Conservation (phyloP, 139 green algal genomes). For the Tetradesmus obliquus region DNA sequence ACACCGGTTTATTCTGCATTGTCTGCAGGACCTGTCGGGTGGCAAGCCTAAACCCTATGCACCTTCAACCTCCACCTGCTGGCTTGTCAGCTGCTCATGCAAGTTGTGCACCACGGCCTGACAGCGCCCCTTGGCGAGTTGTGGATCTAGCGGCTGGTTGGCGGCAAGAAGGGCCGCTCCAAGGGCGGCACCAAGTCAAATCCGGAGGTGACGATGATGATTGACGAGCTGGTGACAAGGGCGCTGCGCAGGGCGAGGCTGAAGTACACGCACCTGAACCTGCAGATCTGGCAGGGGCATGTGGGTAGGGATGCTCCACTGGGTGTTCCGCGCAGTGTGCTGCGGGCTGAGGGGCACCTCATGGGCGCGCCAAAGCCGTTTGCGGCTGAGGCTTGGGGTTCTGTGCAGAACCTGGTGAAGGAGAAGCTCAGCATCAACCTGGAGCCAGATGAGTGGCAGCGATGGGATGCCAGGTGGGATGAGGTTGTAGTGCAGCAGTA, state of each 20-base stretch:
- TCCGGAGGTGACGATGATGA: slow-evolving; percentile 2
- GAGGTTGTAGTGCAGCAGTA: background rate
- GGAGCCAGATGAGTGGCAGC: background rate
- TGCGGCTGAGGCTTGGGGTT: background rate
- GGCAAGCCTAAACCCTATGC: background rate
- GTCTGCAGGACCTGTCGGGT: background rate
- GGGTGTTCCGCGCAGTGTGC: background rate
- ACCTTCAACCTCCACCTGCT: slow-evolving; percentile 30
- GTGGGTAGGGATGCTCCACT: background rate
- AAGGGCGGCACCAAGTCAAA: background rate
- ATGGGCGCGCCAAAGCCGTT: background rate
- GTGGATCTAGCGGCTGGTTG: background rate
- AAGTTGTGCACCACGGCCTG: background rate
- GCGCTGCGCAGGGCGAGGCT: background rate
- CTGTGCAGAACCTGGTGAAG: background rate
- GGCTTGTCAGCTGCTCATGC: slow-evolving; percentile 14
- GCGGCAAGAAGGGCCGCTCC: background rate
- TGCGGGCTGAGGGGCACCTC: background rate
- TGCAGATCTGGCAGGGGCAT: slow-evolving; percentile 13
- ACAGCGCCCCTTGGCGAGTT: background rate
- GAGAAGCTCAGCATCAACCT: background rate
- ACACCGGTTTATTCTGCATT: background rate
- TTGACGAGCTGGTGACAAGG: background rate
- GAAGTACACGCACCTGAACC: background rate
- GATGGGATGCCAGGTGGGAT: background rate